Conservation (phyloP, 1,139 yeast species). For the Kurtzmaniella quercitrusa region DNA sequence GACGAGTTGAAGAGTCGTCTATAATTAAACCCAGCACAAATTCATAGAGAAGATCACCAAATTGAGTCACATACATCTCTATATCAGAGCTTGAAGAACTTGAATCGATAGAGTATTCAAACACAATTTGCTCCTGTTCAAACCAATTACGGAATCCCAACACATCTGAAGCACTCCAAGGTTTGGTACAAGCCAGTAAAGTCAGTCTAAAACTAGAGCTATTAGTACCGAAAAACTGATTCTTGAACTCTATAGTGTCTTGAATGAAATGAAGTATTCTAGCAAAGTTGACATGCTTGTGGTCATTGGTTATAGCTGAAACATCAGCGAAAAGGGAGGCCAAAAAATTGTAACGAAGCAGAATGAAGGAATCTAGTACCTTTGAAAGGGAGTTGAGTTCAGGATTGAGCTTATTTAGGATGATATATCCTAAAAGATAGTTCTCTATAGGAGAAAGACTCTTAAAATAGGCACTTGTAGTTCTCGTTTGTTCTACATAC, state of each 20-base stretch:
- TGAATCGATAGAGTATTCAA: slow-evolving; percentile 4
- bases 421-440: slow-evolving; percentile 29
- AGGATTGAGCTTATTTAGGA: slow-evolving; percentile 19
- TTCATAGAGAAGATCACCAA: slow-evolving; percentile 1
- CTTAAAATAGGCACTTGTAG: slow-evolving; percentile 15
- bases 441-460: slow-evolving; percentile 30
- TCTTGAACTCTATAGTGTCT: slow-evolving; percentile 27
- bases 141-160: slow-evolving; percentile 32
- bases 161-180: slow-evolving; percentile 27
- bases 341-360: slow-evolving; percentile 21
- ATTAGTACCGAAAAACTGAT: slow-evolving; percentile 20
- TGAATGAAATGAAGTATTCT: slow-evolving; percentile 30
- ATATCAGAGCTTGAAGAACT: background rate
- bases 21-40: background rate
- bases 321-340: slow-evolving; percentile 12
- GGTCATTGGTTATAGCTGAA: slow-evolving; percentile 2
- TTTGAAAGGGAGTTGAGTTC: slow-evolving; percentile 18
- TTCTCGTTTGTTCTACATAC: slow-evolving; percentile 6
- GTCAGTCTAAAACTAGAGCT: slow-evolving; percentile 17
- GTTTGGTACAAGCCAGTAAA: slow-evolving; percentile 16
- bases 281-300: slow-evolving; percentile 20
- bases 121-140: slow-evolving; percentile 13
- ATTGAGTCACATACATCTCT: background rate
- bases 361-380: slow-evolving; percentile 21
- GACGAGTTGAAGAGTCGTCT: background rate